Evolutionary conservation across 495 filamentous ascomycete genomes (phyloP), one percentile per base, ranked within the genome.

Genomic region (Parachaetomium inaequale): DNA sequence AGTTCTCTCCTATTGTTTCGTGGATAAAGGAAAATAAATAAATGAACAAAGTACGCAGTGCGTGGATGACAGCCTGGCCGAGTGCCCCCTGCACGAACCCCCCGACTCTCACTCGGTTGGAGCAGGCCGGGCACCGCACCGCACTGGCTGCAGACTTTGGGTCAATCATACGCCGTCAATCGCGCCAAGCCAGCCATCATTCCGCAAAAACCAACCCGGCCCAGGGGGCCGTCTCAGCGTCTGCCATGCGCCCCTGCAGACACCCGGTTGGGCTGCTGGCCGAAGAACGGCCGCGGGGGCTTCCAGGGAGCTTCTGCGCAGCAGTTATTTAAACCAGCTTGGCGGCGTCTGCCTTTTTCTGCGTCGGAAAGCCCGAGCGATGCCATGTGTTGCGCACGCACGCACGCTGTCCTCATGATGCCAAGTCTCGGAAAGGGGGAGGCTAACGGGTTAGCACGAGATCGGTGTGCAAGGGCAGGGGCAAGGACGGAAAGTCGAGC

Each of bases 261-360:
- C 61, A 55, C 56, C 50, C 40, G 55, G 49, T 49, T 59, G 8
- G 23, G 10, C 29, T 49, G 55, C 2, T 25, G 49, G 31, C 63
- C 63, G 63, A 64, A 36, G 63, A 64, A 61, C 58, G 63, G 58
- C 58, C 58, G 63, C 50, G 23, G 15, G 23, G 15, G 25, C n/a
- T 55, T 55, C 42, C 28, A 43, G 25, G 25, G 36, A 23, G 26
- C 57, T 60, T 60, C 58, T 32, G 34, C 23, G 45, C 57, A 50
- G 21, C 7, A 38, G n/a, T n/a, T n/a, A n/a, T n/a, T 36, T 38
- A 11, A 36, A 34, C 34, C 21, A 49, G 21, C 45, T 25, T 49
- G 45, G 21, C 45, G 23, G 23, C 40, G n/a, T 43, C 19, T 7
- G 15, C n/a, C 17, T 46, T 46, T 25, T 7, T 49, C 45, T 49